Base-by-base conservation (phyloP, 1,284 basidiomycete species). In the Malassezia caprae region DNA sequence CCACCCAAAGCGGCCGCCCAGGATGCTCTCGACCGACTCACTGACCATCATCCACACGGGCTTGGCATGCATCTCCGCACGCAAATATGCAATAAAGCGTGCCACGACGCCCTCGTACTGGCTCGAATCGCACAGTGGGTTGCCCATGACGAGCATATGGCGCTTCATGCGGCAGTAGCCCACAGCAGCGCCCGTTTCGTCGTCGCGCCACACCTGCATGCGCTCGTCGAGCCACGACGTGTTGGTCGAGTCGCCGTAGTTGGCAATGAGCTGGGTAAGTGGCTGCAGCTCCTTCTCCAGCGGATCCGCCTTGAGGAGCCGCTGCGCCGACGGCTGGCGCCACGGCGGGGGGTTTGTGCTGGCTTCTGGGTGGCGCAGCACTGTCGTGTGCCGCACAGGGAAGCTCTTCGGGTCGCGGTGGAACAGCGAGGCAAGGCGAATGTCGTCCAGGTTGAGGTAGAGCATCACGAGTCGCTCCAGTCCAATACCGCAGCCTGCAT, bases 191-290 rank as follows among this genome's bases (percentile, higher is more conserved):
- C 79, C 80, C 0, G 78, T 80, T 21, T 70, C 64, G 12, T 64
- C 50, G 59, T 81, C 78, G 37, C 79, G 76, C 80, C 80, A 82
- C 23, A 81, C 74, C 26, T 77, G 73, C 76, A 79, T 81, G n/a
- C 79, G 75, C n/a, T 79, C 78, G 61, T 82, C 80, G 13, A 80
- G 74, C 79, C 79, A 81, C 3, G 79, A 79, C 17, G 80, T 82
- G 65, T 80, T 81, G 56, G 79, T 78, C 32, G 80, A 79, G 59
- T 81, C 79, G 35, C 80, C 80, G 64, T 81, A 82, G 59, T 79
- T 78, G 32, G 79, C 79, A 55, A 82, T 80, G 28, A 81, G 75
- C 70, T 80, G 67, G 52, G 75, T 75, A 11, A 77, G 51, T 0
- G 68, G 59, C 51, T 71, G 69, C 48, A 75, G 50, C 32, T 64